phyloP scores from a whole-genome alignment of 352 stramenopile species.

The Phytophthora fragariae region DNA sequence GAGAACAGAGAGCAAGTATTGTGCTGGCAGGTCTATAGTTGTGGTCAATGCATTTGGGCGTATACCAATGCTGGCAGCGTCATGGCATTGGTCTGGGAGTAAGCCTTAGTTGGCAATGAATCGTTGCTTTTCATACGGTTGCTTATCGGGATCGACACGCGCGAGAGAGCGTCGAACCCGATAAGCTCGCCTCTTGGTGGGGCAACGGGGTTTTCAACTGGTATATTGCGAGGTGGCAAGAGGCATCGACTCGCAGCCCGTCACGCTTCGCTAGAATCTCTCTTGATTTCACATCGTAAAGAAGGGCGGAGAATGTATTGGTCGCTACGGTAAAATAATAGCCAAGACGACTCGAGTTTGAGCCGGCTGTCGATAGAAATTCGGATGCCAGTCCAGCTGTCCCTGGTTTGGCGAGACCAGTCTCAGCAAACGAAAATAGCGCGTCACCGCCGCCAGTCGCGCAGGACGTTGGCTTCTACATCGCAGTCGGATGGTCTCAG shows the following conservation, averaged over 20 bases:
- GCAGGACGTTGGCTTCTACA: not conserved
- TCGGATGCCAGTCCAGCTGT: not conserved
- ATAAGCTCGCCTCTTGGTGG: slow-evolving; percentile 1
- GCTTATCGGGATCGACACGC: not conserved
- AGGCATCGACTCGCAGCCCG: not conserved
- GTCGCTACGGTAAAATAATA: no score
- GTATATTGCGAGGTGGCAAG: not conserved
- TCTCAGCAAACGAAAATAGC: not conserved
- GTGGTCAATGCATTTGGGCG: no score
- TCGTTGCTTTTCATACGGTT: not conserved
- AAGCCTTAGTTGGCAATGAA: not conserved
- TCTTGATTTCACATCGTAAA: not conserved
- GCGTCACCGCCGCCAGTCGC: not conserved
- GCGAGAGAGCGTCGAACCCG: not conserved
- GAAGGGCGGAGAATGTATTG: not conserved
- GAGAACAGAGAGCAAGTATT: not conserved
- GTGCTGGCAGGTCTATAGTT: not conserved
- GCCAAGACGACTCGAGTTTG: not conserved
- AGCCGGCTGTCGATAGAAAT: not conserved
- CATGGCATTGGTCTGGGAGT: no score
- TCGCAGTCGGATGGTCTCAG: not conserved
- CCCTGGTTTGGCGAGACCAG: not conserved
- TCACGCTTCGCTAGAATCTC: not conserved
- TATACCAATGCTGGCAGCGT: no score
- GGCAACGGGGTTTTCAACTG: not conserved